Evolutionary conservation across 2,329 filamentous ascomycete genomes (phyloP).

Genomic region (Graphilbum fragrans): DNA sequence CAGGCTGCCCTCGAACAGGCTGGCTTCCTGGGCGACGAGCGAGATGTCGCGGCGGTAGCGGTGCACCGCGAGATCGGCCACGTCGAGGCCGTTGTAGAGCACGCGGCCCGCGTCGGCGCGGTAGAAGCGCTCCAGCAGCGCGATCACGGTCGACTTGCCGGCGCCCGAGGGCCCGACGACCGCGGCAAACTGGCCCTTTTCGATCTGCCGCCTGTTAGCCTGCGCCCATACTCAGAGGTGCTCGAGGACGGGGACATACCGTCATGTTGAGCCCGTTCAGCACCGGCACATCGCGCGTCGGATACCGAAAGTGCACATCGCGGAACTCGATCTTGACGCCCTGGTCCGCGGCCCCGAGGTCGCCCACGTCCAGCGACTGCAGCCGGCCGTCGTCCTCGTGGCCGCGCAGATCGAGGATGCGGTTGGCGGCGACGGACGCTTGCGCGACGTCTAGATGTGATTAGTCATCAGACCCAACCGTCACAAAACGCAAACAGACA

Average conservation of each 20-base stretch:
- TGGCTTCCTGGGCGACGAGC: conserved; percentile 47
- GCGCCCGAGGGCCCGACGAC: conserved; percentile 20
- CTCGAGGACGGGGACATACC: conserved; percentile 25
- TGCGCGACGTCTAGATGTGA: conserved; percentile 17
- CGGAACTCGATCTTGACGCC: conserved; percentile 46
- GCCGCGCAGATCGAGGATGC: conserved; percentile 18
- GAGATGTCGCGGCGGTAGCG: conserved; percentile 41
- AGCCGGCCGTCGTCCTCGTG: conserved; percentile 13
- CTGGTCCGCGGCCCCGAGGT: conserved; percentile 15
- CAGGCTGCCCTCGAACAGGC: conserved; percentile 40
- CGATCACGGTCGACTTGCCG: conserved; percentile 30
- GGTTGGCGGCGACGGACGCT: conserved; percentile 17
- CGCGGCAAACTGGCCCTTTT: conserved; percentile 19
- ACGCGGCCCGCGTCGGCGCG: conserved; percentile 35
- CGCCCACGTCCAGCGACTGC: conserved; percentile 14
- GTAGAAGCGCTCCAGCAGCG: conserved; percentile 29
- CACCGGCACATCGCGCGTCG: conserved; percentile 56
- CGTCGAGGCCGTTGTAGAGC: conserved; percentile 42
- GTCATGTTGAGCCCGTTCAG: conserved; percentile 48
- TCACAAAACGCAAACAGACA: background rate
- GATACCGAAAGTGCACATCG: conserved; percentile 59
- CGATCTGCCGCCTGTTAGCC: conserved; percentile 9
- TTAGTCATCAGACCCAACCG: background rate
- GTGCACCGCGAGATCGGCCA: conserved; percentile 36
- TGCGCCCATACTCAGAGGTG: background rate